These are phyloP conservation scores for Microdochium paspali DNA, from an alignment of 2,329 filamentous ascomycete genomes.

Conservation along the genomic window DNA sequence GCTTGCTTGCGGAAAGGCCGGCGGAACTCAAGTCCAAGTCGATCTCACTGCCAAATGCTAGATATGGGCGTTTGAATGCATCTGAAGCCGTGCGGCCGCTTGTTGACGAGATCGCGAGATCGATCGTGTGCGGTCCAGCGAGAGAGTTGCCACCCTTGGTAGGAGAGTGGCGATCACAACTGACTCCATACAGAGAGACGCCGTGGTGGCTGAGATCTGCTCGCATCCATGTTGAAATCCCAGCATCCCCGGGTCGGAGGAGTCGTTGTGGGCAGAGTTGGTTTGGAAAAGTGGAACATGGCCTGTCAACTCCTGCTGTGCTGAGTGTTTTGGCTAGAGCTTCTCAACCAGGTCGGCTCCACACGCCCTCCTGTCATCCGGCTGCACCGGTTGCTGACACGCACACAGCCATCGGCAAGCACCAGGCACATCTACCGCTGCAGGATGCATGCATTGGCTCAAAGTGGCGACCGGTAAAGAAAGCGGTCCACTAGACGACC, in stretches of 20 bases:
- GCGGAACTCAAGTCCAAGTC: too few relatives aligned
- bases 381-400: not conserved
- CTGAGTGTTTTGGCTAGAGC: not conserved
- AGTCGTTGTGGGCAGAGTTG: not conserved
- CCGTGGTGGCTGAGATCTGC: too few relatives aligned
- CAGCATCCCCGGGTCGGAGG: too few relatives aligned
- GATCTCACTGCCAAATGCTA: too few relatives aligned
- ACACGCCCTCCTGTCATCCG: not conserved
- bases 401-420: not conserved
- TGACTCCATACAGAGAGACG: too few relatives aligned
- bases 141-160: too few relatives aligned
- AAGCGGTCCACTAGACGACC: not conserved
- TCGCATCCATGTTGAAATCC: too few relatives aligned
- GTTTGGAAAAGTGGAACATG: not conserved
- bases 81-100: too few relatives aligned
- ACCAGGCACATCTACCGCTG: not conserved
- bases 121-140: too few relatives aligned
- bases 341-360: not conserved
- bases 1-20: not conserved
- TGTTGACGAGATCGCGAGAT: too few relatives aligned
- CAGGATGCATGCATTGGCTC: not conserved
- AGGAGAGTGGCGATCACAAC: too few relatives aligned
- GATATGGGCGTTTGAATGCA: too few relatives aligned
- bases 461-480: constrained; percentile 1
- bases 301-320: not conserved